phyloP scores from a whole-genome alignment of 495 filamentous ascomycete genomes.

The Evernia prunastri region DNA sequence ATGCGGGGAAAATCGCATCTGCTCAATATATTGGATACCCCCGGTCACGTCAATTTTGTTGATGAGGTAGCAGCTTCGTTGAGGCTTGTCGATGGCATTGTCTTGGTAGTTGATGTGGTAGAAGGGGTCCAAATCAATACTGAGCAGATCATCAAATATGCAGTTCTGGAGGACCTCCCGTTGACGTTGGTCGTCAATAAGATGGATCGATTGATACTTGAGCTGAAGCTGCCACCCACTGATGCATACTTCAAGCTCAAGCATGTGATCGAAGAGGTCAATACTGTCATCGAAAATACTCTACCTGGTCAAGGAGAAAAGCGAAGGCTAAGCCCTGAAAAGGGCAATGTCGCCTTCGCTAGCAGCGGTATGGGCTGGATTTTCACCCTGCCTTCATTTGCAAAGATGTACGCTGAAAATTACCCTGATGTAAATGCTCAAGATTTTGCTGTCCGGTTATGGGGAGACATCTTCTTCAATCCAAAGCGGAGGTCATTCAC shows the following conservation, averaged over 20 bases:
- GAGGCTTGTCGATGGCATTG: constrained; percentile 83
- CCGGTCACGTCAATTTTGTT: constrained; percentile 96
- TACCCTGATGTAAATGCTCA: constrained; percentile 64
- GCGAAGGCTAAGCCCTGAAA: constrained; percentile 84
- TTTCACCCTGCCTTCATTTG: constrained; percentile 87
- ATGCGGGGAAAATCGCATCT: constrained; percentile 94
- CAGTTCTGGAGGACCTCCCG: constrained; percentile 82
- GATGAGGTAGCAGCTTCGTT: constrained; percentile 89
- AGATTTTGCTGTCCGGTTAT: constrained; percentile 76
- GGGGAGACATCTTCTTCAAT: constrained; percentile 98
- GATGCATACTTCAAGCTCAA: constrained; percentile 99
- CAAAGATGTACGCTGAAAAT: constrained; percentile 90
- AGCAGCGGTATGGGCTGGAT: constrained; percentile 93
- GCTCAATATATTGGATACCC: constrained; percentile 91
- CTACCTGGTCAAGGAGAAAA: constrained; percentile 76
- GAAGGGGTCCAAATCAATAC: constrained; percentile 96
- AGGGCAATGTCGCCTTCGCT: constrained; percentile 93
- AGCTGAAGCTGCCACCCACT: constrained; percentile 87
- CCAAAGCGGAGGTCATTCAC: constrained; percentile 84
- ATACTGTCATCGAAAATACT: constrained; percentile 85
- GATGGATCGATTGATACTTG: constrained; percentile 89
- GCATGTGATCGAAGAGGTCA: constrained; percentile 95
- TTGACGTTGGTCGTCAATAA: constrained; percentile 92
- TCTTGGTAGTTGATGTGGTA: constrained; percentile 93
- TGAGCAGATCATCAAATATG: constrained; percentile 93